A percentile compares a stretch with the other conserved stretches of the same genome.
These are phyloP conservation scores for Solidago caesia DNA, from an alignment of 129 eudicot genomes.

Conservation along the genomic window DNA sequence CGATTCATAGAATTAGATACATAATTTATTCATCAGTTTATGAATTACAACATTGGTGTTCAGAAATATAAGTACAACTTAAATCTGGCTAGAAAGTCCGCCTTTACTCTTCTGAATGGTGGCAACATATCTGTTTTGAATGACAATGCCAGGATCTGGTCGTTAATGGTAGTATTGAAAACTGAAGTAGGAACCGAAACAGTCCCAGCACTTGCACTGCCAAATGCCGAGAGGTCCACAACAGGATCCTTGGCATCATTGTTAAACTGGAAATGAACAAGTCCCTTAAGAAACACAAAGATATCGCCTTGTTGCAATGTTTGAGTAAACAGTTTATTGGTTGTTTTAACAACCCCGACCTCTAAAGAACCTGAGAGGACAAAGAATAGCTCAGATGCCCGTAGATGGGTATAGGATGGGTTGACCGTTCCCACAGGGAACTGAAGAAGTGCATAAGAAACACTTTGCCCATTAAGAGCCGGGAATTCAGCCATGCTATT, in stretches of 20 bases:
- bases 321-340: constrained; percentile 35
- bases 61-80: constrained; percentile 7
- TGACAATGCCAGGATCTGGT: constrained; percentile 31
- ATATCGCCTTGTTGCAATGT: constrained; percentile 33
- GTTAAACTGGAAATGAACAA: constrained; percentile 37
- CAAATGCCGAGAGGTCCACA: constrained; percentile 36
- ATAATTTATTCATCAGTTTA: constrained; percentile 8
- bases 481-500: constrained; percentile 37
- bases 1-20: not conserved
- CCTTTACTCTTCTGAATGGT: constrained; percentile 37
- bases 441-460: constrained; percentile 31
- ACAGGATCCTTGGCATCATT: constrained; percentile 21
- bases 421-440: constrained; percentile 30
- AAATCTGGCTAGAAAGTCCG: constrained; percentile 16
- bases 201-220: constrained; percentile 40
- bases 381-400: constrained; percentile 39
- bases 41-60: not conserved
- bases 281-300: constrained; percentile 44
- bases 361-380: constrained; percentile 28
- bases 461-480: constrained; percentile 32
- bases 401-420: constrained; percentile 43
- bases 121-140: constrained; percentile 32
- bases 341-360: constrained; percentile 38
- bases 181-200: constrained; percentile 33
- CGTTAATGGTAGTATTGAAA: constrained; percentile 32